A percentile compares a stretch with the other conserved stretches of the same genome.
Conservation (phyloP, 2,329 filamentous ascomycete genomes). For the Diaporthe aspalathi region DNA sequence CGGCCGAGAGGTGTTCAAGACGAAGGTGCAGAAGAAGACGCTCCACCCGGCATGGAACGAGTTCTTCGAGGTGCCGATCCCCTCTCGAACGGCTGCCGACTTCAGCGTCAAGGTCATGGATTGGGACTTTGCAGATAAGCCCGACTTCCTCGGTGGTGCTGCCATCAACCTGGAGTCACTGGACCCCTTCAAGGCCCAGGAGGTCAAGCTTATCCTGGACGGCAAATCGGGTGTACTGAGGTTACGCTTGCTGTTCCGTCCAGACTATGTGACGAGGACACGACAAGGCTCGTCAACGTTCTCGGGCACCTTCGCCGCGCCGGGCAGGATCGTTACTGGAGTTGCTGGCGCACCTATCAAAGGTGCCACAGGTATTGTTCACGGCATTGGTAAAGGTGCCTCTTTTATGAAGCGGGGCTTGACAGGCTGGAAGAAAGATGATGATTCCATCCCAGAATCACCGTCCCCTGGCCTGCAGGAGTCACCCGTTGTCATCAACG, state of each 20-base stretch:
- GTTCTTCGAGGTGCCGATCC: constrained; percentile 85
- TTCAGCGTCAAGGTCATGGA: constrained; percentile 89
- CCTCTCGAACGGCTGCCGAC: constrained; percentile 85
- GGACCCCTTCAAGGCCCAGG: constrained; percentile 85
- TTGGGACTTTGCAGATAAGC: constrained; percentile 96
- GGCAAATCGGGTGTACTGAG: constrained; percentile 89
- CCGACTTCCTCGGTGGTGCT: constrained; percentile 86
- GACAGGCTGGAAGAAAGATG: constrained; percentile 75
- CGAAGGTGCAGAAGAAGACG: constrained; percentile 96
- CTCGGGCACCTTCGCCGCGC: constrained; percentile 86
- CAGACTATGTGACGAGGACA: constrained; percentile 87
- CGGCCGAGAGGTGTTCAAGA: constrained; percentile 92
- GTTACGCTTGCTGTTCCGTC: constrained; percentile 89
- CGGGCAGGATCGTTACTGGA: constrained; percentile 86
- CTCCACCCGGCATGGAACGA: constrained; percentile 96
- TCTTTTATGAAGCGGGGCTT: constrained; percentile 91
- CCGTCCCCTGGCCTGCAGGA: constrained; percentile 32
- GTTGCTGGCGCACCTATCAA: constrained; percentile 93
- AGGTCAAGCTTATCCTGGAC: constrained; percentile 80
- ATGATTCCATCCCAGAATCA: constrained; percentile 51
- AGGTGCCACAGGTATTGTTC: constrained; percentile 78
- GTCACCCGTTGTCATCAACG: constrained; percentile 54
- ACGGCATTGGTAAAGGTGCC: constrained; percentile 87
- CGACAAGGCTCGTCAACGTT: constrained; percentile 94
- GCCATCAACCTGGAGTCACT: constrained; percentile 81